Percentiles rank a stretch among this genome's conserved stretches.
Conservation (phyloP, 2,329 filamentous ascomycete genomes). For the Stachybotrys elegans region DNA sequence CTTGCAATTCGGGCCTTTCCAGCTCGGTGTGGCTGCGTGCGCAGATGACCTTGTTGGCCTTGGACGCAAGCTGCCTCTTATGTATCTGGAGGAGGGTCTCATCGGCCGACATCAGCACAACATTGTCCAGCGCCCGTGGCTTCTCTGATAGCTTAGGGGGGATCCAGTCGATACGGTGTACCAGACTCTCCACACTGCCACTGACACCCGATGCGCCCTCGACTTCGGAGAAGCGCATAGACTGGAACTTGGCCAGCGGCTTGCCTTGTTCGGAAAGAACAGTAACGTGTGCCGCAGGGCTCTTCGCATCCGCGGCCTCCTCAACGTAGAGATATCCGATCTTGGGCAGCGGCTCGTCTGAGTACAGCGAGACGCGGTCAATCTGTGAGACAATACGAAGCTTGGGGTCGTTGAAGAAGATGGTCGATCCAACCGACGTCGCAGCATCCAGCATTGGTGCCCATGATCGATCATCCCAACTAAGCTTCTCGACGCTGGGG, state of each 20-base stretch:
- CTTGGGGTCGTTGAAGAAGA: conserved; percentile 3
- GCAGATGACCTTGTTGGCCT: neutral
- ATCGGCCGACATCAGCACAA: neutral
- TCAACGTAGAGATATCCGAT: conserved; percentile 5
- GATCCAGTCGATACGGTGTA: conserved; percentile 8
- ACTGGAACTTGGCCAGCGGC: conserved; percentile 2
- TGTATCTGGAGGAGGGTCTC: neutral
- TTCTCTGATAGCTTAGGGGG: conserved; percentile 3
- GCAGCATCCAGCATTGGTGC: conserved; percentile 9
- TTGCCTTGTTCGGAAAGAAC: conserved; percentile 2
- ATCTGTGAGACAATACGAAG: conserved; percentile 7
- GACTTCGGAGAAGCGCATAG: conserved; percentile 8
- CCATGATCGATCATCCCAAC: neutral
- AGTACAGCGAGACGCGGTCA: conserved; percentile 1
- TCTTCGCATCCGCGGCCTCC: neutral
- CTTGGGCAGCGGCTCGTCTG: conserved; percentile 1
- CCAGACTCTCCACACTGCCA: conserved; percentile 6
- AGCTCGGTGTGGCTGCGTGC: neutral
- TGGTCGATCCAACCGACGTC: conserved; percentile 6
- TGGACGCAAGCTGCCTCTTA: neutral
- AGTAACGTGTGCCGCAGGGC: conserved; percentile 3
- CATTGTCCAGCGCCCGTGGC: conserved; percentile 1
- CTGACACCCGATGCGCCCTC: conserved; percentile 3
- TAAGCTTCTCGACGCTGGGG: conserved; percentile 1
- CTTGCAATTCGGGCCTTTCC: neutral